Evolutionary conservation across 2,329 filamentous ascomycete species (phyloP), one percentile per base, ranked within the genome.

Genomic region (Podosphaera fusca): DNA sequence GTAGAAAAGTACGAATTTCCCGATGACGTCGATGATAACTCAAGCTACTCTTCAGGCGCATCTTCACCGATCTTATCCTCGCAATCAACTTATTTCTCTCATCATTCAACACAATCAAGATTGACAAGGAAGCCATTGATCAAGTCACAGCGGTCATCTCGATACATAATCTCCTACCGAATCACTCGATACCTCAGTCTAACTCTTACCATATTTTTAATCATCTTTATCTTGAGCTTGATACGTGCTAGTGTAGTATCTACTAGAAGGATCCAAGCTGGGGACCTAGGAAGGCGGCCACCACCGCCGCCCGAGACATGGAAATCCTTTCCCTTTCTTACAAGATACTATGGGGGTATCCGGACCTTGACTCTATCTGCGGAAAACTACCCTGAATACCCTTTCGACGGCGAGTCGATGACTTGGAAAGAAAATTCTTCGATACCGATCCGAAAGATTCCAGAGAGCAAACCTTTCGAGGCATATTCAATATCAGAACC

Each of bases 291-390:
- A 14, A 80, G 80, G 61, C 75, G 75, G 10, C 75, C 79, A 0
- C 69, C 78, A 0, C 78, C 80, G 29, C 85, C 86, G 10, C 79
- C 81, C 0, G 70, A 78, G 4, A 59, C 61, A n/a, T 96, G 89
- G 88, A 86, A 94, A 67, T 78, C 77, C 8, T 96, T 94, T 67
- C 80, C 81, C 0, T 94, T 95, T 65, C 69, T 98, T 60, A 83
- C 82, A 59, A 78, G 89, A 60, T 98, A 95, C 67, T 92, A 95
- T 67, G 90, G 88, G 12, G 92, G 92, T 0, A 76, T 98, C 59
- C 76, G 82, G 61, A 84, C 78, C 0, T 67, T 98, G 60, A 78
- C 85, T 0, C 70, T 79, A 0, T 71, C 80, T 33, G 68, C 74
- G 12, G 73, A 85, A 53, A 90, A 89, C 62, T 72, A 75, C 8